phyloP scores from a whole-genome alignment of 805 yeast species.

The Saturnispora serradocipensis region DNA sequence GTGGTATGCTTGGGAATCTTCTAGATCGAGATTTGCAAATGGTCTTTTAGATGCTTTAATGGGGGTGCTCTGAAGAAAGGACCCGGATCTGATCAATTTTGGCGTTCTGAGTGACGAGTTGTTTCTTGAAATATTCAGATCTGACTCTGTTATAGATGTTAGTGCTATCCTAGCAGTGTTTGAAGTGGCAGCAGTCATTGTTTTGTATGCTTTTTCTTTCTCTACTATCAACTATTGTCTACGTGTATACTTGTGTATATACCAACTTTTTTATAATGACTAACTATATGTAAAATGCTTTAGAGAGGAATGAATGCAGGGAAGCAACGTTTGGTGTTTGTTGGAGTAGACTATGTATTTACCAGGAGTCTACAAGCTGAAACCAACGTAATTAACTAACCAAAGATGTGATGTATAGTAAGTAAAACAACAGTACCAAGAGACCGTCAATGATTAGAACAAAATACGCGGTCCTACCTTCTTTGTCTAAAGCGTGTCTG shows the following conservation, averaged over 20 bases:
- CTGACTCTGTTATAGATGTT: slow-evolving; percentile 16
- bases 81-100: not conserved
- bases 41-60: not conserved
- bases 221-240: not conserved
- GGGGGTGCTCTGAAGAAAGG: slow-evolving; percentile 7
- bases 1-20: not conserved
- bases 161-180: slow-evolving; percentile 18
- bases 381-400: not conserved
- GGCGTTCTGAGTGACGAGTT: not conserved
- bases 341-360: not conserved
- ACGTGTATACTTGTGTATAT: not conserved
- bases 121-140: slow-evolving; percentile 16
- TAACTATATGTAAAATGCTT: not conserved
- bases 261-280: not conserved
- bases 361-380: not conserved
- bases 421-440: not conserved
- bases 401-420: not conserved
- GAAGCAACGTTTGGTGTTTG: not conserved
- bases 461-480: slow-evolving; percentile 2
- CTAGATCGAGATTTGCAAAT: not conserved
- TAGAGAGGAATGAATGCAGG: not conserved
- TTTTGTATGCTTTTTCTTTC: not conserved
- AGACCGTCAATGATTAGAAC: not conserved
- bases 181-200: slow-evolving; percentile 4
- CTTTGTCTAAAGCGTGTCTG: not conserved